Base-by-base conservation (phyloP, 1,284 basidiomycete genomes). In the Ganoderma leucocontextum region DNA sequence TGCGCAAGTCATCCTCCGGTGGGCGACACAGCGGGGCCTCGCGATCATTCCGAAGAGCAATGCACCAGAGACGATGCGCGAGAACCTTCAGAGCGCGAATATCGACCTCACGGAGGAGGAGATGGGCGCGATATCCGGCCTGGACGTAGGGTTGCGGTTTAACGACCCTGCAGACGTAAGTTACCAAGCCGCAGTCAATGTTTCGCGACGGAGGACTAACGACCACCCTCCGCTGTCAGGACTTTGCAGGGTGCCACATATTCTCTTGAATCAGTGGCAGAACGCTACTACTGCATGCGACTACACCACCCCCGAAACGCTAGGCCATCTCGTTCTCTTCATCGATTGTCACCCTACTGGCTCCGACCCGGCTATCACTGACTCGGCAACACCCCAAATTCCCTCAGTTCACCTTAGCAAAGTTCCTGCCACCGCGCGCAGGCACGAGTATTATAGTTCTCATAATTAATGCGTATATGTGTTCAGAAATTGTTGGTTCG, bases 121-220 rank as follows among this genome's bases (percentile, higher is more conserved):
- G 65, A 72, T 74, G 69, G 64, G 65, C 15, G 61, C 62, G 13
- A 72, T 76, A 33, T 65, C 70, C 4, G 65, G 69, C 7, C 66
- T 76, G 36, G 70, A 77, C 35, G 44, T 72, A 19, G 72, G 70
- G 35, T 49, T 75, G 66, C 64, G 75, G 62, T 77, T 77, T 65
- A 77, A 77, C 39, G 74, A 77, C 60, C 75, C 74, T 22, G 73
- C 75, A 9, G 75, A 75, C 36, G 75, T 75, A 63, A 69, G 75
- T 49, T 12, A 0, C 22, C 25, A 22, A 22, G n/a, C 19, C 9
- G 29, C 4, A 25, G 17, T 70, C 17, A 17, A 39, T 36, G 29
- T 36, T 49, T 25, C 8, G 47, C 47, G 47, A 22, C 9, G 41
- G 1, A 22, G 22, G 12, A 44, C 41, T 60, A 29, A 63, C 58